A percentile compares a stretch with the other conserved stretches of the same genome.
phyloP scores from a whole-genome alignment of 345 rosid genomes.

The Sonneratia alba region DNA sequence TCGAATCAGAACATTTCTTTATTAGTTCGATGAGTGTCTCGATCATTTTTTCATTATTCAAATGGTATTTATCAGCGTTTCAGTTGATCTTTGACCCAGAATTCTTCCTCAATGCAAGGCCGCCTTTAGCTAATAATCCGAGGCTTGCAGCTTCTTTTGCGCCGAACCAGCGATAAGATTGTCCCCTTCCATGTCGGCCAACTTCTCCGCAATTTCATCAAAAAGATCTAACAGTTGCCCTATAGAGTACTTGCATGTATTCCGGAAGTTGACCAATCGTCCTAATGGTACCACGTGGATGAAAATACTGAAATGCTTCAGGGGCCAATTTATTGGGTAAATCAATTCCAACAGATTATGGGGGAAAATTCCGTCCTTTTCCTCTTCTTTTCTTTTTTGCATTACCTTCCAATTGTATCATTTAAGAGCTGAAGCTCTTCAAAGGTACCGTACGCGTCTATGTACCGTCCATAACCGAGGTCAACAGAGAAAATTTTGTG shows the following conservation, averaged over 20 bases:
- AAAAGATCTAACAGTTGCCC: conserved; percentile 21
- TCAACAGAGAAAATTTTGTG: conserved; percentile 6
- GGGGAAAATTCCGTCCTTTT: too few species aligned
- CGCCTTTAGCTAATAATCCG: too few species aligned
- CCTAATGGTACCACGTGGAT: conserved; percentile 21
- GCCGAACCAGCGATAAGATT: conserved; percentile 9
- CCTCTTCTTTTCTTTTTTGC: too few species aligned
- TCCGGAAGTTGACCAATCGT: conserved; percentile 14
- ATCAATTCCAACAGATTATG: too few species aligned
- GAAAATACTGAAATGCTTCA: background rate
- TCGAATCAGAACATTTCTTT: too few species aligned
- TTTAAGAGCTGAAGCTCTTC: conserved; percentile 8
- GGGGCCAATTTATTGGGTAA: too few species aligned
- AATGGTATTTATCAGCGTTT: too few species aligned
- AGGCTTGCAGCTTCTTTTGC: conserved; percentile 19
- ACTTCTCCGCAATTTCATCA: conserved; percentile 15
- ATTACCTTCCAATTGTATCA: conserved; percentile 7
- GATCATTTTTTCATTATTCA: too few species aligned
- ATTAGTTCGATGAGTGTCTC: too few species aligned
- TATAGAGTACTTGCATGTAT: conserved; percentile 26
- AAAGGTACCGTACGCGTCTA: conserved; percentile 23
- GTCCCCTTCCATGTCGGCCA: conserved; percentile 2
- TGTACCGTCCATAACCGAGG: conserved; percentile 18
- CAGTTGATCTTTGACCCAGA: too few species aligned
- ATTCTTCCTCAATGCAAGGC: too few species aligned